Conservation (phyloP, 208 protist species). For the Strigomonas oncopelti region DNA sequence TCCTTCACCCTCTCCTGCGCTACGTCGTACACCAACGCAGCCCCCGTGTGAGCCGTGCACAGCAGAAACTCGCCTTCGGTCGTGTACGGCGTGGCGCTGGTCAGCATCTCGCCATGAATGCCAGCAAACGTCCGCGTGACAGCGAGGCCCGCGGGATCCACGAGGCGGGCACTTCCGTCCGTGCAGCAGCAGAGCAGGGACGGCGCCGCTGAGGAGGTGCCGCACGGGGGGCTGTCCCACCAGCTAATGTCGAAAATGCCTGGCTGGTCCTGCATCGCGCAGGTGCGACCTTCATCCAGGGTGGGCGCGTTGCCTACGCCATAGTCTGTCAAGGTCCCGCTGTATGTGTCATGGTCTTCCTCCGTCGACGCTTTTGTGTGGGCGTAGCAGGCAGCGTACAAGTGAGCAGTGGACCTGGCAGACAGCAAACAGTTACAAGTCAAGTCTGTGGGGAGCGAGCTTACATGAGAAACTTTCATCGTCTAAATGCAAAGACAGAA, state of each 20-base stretch:
- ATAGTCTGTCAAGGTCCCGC: neutral
- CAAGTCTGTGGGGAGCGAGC: constrained; percentile 17
- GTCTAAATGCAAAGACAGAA: neutral
- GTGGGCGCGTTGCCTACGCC: neutral
- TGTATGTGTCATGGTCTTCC: neutral
- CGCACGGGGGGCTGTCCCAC: neutral
- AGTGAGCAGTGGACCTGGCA: neutral
- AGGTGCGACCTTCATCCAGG: neutral
- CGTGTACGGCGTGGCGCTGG: constrained; percentile 45
- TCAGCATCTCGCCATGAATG: constrained; percentile 69
- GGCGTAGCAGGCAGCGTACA: constrained; percentile 13
- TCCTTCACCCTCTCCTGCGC: constrained; percentile 17
- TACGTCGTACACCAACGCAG: constrained; percentile 47
- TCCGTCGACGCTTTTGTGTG: neutral
- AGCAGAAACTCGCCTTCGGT: constrained; percentile 23
- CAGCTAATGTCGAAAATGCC: constrained; percentile 67
- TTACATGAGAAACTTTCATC: constrained; percentile 9
- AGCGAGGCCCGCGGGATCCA: constrained; percentile 25
- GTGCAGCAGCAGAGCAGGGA: constrained; percentile 54
- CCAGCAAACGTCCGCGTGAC: constrained; percentile 22
- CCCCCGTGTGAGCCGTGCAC: constrained; percentile 72
- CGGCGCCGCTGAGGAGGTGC: neutral
- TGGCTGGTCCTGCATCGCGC: constrained; percentile 20
- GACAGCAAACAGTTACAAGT: constrained; percentile 80
- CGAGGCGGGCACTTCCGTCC: constrained; percentile 57